Evolutionary conservation across 306 rosid genomes (phyloP), one percentile per base, ranked within the genome.

Genomic region (Calophaca sinica): DNA sequence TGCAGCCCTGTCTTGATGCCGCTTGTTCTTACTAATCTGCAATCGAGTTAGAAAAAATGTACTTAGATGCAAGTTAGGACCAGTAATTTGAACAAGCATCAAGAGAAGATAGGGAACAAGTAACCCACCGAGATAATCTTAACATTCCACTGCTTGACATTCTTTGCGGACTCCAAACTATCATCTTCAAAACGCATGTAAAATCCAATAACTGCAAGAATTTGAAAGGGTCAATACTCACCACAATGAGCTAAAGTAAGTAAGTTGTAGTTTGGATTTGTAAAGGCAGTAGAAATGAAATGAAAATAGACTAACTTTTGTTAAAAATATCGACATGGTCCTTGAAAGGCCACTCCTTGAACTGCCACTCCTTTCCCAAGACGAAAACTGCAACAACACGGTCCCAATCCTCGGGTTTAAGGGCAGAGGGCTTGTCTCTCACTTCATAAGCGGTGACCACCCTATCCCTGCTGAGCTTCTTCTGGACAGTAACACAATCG

Each of bases 131-230:
- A 96, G 65, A 96, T 89, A 29, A 96, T 92, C 90, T 90, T 96
- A 35, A 96, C 99, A 83, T 96, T 96, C 99, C 99, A 96, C 87
- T 96, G 98, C 91, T 92, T 96, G 73, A 92, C 99, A 81, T 32
- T 88, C 85, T 88, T 96, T 0, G 93, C 96, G 0, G 98, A 96
- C 80, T 96, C 99, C 79, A 96, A 62, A 74, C 99, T 96, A 74
- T 96, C 99, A 78, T 96, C 87, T 77, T 84, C 87, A 57, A 84
- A 84, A 33, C 87, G 85, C 83, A 84, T 84, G 69, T 38, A 84
- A 73, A 84, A 84, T 62, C 87, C 87, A 62, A 48, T 68, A 73
- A 84, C 87, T 84, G 79, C 81, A 67, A 59, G 2, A 52, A 65
- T 33, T 49, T 2, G 1, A 62, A 69, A 77, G 41, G 74, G 87